phyloP scores from a whole-genome alignment of 805 yeast species.

The Ogataea trehaloabstinens region DNA sequence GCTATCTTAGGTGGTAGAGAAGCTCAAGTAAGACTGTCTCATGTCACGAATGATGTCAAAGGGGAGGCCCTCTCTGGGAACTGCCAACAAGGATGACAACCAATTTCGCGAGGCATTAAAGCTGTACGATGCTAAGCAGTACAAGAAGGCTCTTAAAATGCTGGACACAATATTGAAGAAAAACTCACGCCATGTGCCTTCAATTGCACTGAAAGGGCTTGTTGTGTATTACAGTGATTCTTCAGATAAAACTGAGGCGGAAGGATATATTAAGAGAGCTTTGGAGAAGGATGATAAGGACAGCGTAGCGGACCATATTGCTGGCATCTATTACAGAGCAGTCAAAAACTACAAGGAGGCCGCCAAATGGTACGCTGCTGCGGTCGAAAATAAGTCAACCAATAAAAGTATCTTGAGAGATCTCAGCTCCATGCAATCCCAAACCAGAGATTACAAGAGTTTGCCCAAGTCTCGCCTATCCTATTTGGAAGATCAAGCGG shows the following conservation, averaged over 20 bases:
- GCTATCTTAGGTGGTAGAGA: too few species aligned
- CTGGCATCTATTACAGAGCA: conserved; percentile 78
- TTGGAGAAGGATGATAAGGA: conserved; percentile 55
- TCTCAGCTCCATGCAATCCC: conserved; percentile 74
- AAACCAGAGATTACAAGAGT: conserved; percentile 68
- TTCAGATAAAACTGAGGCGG: conserved; percentile 59
- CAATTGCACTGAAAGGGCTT: conserved; percentile 83
- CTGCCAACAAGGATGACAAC: conserved; percentile 58
- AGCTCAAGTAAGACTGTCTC: too few species aligned
- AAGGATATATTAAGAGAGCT: conserved; percentile 58
- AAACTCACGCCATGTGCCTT: conserved; percentile 71
- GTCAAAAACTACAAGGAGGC: conserved; percentile 72
- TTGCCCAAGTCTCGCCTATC: conserved; percentile 62
- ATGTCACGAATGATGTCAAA: conserved; percentile 8
- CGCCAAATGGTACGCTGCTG: conserved; percentile 69
- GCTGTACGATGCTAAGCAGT: conserved; percentile 80
- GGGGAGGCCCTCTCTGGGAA: conserved; percentile 5
- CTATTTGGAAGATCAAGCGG: conserved; percentile 70
- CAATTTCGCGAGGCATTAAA: conserved; percentile 79
- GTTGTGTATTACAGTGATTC: conserved; percentile 51
- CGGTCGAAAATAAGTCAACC: conserved; percentile 72
- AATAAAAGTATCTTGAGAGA: conserved; percentile 82
- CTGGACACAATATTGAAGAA: conserved; percentile 77
- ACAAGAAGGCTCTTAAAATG: conserved; percentile 77
- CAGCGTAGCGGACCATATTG: conserved; percentile 77